Evolutionary conservation across 192 early-diverging fungal genomes (phyloP).

Genomic region (Dimargaris verticillata): DNA sequence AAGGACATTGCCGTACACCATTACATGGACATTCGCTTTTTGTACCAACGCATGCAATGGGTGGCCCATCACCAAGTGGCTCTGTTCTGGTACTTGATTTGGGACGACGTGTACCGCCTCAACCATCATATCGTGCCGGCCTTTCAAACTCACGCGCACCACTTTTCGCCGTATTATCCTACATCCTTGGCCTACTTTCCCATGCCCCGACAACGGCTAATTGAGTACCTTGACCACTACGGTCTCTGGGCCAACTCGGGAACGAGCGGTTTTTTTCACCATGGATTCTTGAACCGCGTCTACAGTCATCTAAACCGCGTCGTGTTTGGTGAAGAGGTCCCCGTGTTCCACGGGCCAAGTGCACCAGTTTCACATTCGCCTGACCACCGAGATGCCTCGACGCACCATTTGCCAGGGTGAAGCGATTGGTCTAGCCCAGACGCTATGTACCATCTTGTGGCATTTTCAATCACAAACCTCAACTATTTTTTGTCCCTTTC

Average conservation of each 20-base stretch:
- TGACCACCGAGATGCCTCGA: background rate
- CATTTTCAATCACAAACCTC: background rate
- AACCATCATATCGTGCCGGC: conserved; percentile 28
- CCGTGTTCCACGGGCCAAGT: background rate
- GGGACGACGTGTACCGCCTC: conserved; percentile 48
- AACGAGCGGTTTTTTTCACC: conserved; percentile 36
- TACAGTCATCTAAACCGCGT: conserved; percentile 38
- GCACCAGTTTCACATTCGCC: background rate
- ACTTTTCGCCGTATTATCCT: conserved; percentile 48
- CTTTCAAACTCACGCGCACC: conserved; percentile 22
- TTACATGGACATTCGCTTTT: conserved; percentile 15
- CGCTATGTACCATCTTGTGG: background rate
- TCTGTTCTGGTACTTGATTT: conserved; percentile 43
- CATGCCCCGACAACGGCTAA: conserved; percentile 30
- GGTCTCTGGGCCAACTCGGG: conserved; percentile 26
- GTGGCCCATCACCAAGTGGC: conserved; percentile 15
- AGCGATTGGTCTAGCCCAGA: background rate
- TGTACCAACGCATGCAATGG: conserved; percentile 24
- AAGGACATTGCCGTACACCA: conserved; percentile 13
- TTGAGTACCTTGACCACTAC: conserved; percentile 34
- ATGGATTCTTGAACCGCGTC: conserved; percentile 41
- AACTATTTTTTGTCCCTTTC: background rate
- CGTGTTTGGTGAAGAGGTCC: conserved; percentile 5
- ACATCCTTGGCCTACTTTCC: conserved; percentile 40
- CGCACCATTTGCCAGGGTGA: background rate